A percentile compares a stretch with the other conserved stretches of the same genome.
Evolutionary conservation across 1,284 basidiomycete genomes (phyloP).

Genomic region (Boletus subluridellus): DNA sequence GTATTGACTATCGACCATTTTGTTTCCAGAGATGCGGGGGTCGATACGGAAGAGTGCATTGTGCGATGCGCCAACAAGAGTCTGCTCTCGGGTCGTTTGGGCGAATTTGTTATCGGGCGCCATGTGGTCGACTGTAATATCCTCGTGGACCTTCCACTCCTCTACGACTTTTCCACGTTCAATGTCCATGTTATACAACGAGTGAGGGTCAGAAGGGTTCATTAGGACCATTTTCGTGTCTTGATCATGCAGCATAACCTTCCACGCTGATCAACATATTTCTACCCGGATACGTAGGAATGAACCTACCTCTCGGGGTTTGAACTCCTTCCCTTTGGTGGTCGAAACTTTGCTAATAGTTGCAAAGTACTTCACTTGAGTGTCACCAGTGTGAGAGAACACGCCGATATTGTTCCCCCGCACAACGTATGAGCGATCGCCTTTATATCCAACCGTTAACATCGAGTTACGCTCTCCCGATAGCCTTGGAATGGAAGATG

Average conservation of each 20-base stretch:
- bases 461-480: constrained; percentile 79
- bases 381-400: constrained; percentile 82
- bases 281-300: background rate
- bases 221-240: constrained; percentile 94
- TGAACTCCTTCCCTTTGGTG: constrained; percentile 80
- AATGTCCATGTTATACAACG: constrained; percentile 90
- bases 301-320: constrained; percentile 73
- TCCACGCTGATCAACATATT: constrained; percentile 14
- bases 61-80: constrained; percentile 88
- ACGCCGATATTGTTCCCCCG: constrained; percentile 96
- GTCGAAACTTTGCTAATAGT: constrained; percentile 86
- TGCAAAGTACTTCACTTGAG: constrained; percentile 82
- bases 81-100: constrained; percentile 90
- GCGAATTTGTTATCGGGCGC: constrained; percentile 94
- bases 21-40: constrained; percentile 86
- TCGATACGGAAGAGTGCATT: constrained; percentile 98
- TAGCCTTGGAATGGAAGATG: constrained; percentile 39
- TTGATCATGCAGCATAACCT: constrained; percentile 98
- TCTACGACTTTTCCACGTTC: constrained; percentile 97
- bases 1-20: constrained; percentile 92
- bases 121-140: constrained; percentile 83
- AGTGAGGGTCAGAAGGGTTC: constrained; percentile 81
- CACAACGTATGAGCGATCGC: constrained; percentile 93
- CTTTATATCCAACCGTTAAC: constrained; percentile 93
- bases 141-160: constrained; percentile 96